Evolutionary conservation across 768 basidiomycete species (phyloP).

Genomic region (Naematelia aurantialba): DNA sequence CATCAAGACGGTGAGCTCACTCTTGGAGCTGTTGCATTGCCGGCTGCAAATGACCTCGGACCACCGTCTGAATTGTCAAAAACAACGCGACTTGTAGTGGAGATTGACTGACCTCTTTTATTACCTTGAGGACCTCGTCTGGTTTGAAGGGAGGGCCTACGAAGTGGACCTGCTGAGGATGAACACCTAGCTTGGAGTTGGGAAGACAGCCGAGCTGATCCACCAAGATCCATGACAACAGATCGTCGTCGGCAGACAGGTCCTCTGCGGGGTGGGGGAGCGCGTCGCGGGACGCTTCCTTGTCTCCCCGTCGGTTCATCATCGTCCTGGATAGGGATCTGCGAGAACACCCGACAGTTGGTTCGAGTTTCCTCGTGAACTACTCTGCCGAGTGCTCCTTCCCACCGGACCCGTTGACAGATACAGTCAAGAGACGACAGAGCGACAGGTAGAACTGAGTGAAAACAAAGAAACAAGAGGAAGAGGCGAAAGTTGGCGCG

Average conservation of each 20-base stretch:
- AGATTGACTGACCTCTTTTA: constrained; percentile 36
- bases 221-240: constrained; percentile 46
- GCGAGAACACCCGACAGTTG: no score
- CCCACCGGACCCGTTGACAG: no score
- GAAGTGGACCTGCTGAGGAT: constrained; percentile 46
- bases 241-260: constrained; percentile 46
- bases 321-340: background rate
- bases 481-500: background rate
- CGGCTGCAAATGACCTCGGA: constrained; percentile 20
- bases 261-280: constrained; percentile 45
- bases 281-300: background rate
- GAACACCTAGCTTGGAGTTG: constrained; percentile 45
- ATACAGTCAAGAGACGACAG: background rate
- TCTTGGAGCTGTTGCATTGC: constrained; percentile 35
- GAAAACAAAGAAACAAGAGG: background rate
- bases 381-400: background rate
- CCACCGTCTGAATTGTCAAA: constrained; percentile 31
- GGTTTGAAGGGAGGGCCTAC: constrained; percentile 42
- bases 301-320: background rate
- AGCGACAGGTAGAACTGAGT: constrained; percentile 1
- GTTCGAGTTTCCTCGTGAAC: no score
- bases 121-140: constrained; percentile 38
- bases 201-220: constrained; percentile 46
- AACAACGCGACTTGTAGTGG: background rate
- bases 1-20: constrained; percentile 18